Evolutionary conservation across 1,139 yeast genomes (phyloP), one percentile per base, ranked within the genome.

Genomic region (Blastobotrys illinoisensis): DNA sequence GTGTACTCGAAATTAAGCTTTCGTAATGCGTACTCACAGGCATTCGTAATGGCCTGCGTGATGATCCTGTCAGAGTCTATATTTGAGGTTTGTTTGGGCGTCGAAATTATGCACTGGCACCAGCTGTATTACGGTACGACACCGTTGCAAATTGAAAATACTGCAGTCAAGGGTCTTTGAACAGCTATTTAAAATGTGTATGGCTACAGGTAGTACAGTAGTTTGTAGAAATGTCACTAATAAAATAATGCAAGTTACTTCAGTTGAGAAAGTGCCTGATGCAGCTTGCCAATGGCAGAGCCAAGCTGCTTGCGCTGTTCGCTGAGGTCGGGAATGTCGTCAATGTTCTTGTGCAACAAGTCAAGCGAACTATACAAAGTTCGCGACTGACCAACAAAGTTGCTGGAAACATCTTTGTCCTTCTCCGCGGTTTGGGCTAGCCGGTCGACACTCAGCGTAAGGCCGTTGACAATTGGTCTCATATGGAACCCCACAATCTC

Each of bases 341-440:
- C 47, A 32, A 56, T 55, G 48, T 55, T 55, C 14, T 14, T 19
- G 36, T 44, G 19, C 48, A 55, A 32, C 26, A 21, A 18, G 7
- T 53, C 46, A n/a, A 53, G 18, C 9, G 55, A 50, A 7, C 23
- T 26, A 14, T 46, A 16, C 26, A 47, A 20, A 4, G 43, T 24
- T n/a, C 13, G 43, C 44, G 28, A 19, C 47, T 24, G 46, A n/a
- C 24, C 23, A 3, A 20, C 46, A 19, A 19, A 18, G 23, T 44
- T 44, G 21, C n/a, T 18, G n/a, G 24, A 21, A 44, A 20, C 13
- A 3, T 9, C 24, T 5, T 18, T 44, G n/a, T 44, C 24, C 4
- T 18, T 44, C 5, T 5, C 13, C 16, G 46, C 46, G 2, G 46
- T 44, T 18, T 44, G 23, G 20, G 44, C 26, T 32, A 51, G 26